Evolutionary conservation across 345 rosid species (phyloP), one percentile per base, ranked within the genome.

Genomic region (Populus tremula): DNA sequence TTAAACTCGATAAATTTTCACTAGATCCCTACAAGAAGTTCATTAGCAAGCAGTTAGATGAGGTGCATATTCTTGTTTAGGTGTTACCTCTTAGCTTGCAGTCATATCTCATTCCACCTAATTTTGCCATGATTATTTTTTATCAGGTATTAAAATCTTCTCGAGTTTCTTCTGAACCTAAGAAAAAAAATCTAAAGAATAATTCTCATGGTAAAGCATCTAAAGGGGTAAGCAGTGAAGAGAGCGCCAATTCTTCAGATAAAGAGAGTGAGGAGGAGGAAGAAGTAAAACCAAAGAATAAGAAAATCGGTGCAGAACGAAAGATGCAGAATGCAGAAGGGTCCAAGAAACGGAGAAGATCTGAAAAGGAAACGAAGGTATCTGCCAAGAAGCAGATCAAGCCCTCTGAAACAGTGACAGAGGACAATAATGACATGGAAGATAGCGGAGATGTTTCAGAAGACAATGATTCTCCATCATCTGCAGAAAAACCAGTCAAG

Each of bases 1-100:
- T 96, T 80, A 77, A 86, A 69, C 86, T 93, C 53, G 90, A 88
- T 56, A 88, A 89, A 70, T 13, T 56, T 86, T 45, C 86, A 49
- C 95, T 96, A 80, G 98, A 92, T 83, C 84, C 89, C 23, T 85
- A 75, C 79, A 96, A 93, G 88, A 85, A 86, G 82, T 87, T 91
- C 74, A 89, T 93, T 54, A 84, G 84, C 80, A 79, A 81, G 62
- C 87, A 88, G 53, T 81, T 96, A 80, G 96, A 93, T 75, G 84
- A 86, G 83, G 98, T 91, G 77, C 76, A 77, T 67, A 29, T 49
- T 71, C 25, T 75, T 77, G 45, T 70, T 76, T 8, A 63, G 5
- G 43, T 73, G 72, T 39, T 63, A 49, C 73, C 66, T 36, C 79
- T 63, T 71, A 63, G 69, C 77, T 67, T 77, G 53, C 27, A 10